A percentile compares a stretch with the other conserved stretches of the same genome.
phyloP scores from a whole-genome alignment of 108 stramenopile genomes.

The Heterococcus sp. region DNA sequence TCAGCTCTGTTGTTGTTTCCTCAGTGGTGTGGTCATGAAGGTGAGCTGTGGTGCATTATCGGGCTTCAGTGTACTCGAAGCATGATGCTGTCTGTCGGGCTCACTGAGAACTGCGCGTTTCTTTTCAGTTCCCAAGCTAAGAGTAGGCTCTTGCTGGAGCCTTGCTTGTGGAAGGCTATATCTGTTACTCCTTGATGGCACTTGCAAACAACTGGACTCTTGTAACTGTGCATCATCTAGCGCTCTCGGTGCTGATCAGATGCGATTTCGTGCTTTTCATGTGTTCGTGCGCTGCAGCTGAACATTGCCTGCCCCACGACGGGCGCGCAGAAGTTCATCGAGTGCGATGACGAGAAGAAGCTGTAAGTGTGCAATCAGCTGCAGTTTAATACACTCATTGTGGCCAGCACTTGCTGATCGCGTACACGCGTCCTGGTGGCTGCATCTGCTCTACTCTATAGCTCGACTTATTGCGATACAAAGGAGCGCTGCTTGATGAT shows the following conservation, averaged over 20 bases:
- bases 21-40: too few species aligned
- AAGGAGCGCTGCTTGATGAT: too few species aligned
- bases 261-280: neutral
- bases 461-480: too few species aligned
- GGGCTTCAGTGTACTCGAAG: neutral
- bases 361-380: constrained; percentile 57
- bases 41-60: neutral
- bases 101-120: neutral
- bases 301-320: constrained; percentile 96
- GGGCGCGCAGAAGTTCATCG: constrained; percentile 93
- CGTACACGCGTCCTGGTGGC: neutral
- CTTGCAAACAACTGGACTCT: neutral
- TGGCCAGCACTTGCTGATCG: neutral
- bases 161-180: too few species aligned
- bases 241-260: neutral
- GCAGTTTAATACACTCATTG: neutral
- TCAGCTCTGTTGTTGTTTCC: too few species aligned
- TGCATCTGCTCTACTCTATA: neutral
- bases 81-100: neutral
- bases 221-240: neutral
- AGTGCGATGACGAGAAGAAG: constrained; percentile 97
- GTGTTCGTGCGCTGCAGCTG: constrained; percentile 65
- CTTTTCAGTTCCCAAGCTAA: neutral
- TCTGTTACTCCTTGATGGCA: too few species aligned
- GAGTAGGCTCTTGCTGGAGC: neutral